These are phyloP conservation scores for Pelargonium fulgidum DNA, from an alignment of 441 rosid species.

Conservation along the genomic window DNA sequence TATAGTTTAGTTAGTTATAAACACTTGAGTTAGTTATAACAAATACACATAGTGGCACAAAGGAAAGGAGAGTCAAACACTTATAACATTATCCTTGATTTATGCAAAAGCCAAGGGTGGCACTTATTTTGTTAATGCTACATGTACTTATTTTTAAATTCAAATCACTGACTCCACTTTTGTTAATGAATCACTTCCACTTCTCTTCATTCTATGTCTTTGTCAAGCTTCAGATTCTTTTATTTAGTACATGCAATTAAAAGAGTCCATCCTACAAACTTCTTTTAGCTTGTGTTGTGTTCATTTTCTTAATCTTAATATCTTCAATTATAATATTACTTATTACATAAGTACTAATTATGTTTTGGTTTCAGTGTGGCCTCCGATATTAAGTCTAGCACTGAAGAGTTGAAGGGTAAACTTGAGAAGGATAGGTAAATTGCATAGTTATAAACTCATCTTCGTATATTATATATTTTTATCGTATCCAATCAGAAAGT, in stretches of 20 bases:
- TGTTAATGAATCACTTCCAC: neutral
- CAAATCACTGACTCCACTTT: neutral
- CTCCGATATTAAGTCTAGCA: slow-evolving; percentile 54
- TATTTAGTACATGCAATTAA: neutral
- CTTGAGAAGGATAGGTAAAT: slow-evolving; percentile 71
- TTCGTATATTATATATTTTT: slow-evolving; percentile 11
- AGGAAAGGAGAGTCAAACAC: too few relatives aligned
- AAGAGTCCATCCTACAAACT: neutral
- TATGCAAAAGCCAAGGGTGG: neutral
- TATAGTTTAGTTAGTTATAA: too few relatives aligned
- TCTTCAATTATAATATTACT: neutral
- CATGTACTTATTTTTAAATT: neutral
- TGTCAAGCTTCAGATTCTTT: neutral
- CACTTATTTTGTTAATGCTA: slow-evolving; percentile 5
- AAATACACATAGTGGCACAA: too few relatives aligned
- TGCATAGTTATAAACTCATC: neutral
- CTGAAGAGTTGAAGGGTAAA: slow-evolving; percentile 59
- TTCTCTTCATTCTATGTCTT: neutral
- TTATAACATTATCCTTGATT: too few relatives aligned
- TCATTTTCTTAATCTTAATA: neutral
- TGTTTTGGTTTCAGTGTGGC: slow-evolving; percentile 47
- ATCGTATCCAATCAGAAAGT: slow-evolving; percentile 6
- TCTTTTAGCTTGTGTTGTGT: neutral
- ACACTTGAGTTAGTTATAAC: too few relatives aligned
- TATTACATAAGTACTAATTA: slow-evolving; percentile 9